Evolutionary conservation across 163 green algal species (phyloP).

Genomic region (Coccomyxa subellipsoidea): DNA sequence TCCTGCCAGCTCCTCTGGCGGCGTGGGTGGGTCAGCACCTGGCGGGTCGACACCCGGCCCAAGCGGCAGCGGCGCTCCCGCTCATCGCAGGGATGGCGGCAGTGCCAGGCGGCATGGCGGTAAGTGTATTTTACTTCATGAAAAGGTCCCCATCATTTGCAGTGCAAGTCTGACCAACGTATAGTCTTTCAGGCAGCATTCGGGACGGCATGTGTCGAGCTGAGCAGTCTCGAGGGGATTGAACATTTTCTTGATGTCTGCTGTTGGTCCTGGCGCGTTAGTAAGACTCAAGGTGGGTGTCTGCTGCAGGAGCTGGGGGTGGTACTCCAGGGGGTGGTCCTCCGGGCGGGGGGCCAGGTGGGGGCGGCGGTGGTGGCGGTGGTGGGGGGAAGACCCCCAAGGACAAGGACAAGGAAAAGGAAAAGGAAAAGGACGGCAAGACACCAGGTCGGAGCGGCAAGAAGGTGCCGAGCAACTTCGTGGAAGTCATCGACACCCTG

Average conservation of each 20-base stretch:
- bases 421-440: constrained; percentile 13
- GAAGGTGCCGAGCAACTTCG: constrained; percentile 68
- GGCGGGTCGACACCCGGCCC: neutral
- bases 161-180: too few species aligned
- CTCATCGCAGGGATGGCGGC: neutral
- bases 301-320: neutral
- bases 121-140: neutral
- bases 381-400: constrained; percentile 1
- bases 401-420: constrained; percentile 6
- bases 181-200: too few species aligned
- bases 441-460: constrained; percentile 22
- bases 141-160: too few species aligned
- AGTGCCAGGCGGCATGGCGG: neutral
- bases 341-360: neutral
- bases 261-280: too few species aligned
- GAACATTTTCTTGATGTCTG: too few species aligned
- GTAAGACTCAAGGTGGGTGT: too few species aligned
- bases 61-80: neutral
- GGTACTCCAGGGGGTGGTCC: neutral
- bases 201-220: too few species aligned
- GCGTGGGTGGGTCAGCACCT: neutral
- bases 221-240: too few species aligned
- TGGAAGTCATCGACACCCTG: constrained; percentile 79
- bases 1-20: neutral
- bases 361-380: neutral